Evolutionary conservation across 2,329 filamentous ascomycete genomes (phyloP).

Genomic region (Exophiala sp.): DNA sequence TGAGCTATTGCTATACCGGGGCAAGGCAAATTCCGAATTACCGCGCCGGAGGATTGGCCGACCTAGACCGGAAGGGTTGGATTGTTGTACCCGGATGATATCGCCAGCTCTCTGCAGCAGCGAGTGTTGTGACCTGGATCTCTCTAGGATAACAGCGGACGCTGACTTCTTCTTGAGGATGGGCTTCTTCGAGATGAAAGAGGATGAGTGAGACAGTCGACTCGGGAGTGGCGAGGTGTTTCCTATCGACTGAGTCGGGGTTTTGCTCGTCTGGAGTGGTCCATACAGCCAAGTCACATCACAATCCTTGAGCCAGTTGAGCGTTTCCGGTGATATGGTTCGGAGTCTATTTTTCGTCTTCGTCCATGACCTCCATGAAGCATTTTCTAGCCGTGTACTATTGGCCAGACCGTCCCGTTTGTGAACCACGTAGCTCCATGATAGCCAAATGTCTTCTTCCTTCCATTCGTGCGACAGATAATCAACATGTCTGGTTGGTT

Average conservation of each 20-base stretch:
- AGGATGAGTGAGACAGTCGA: constrained; percentile 56
- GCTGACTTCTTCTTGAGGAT: constrained; percentile 96
- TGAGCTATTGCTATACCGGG: constrained; percentile 44
- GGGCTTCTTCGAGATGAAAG: constrained; percentile 72
- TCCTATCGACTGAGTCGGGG: constrained; percentile 39
- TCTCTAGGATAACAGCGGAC: constrained; percentile 89
- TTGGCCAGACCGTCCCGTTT: constrained; percentile 75
- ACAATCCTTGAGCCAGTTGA: constrained; percentile 97
- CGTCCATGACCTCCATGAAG: constrained; percentile 94
- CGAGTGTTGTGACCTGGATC: constrained; percentile 80
- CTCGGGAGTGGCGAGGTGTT: constrained; percentile 47
- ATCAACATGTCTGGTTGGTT: constrained; percentile 85
- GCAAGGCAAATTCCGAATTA: constrained; percentile 63
- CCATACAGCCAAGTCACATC: constrained; percentile 98
- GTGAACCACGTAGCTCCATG: constrained; percentile 87
- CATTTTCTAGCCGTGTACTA: constrained; percentile 79
- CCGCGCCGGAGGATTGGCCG: constrained; percentile 55
- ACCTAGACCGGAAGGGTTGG: constrained; percentile 45
- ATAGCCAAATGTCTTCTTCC: constrained; percentile 95
- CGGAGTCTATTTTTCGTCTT: constrained; percentile 82
- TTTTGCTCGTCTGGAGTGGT: constrained; percentile 65
- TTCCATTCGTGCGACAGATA: constrained; percentile 90
- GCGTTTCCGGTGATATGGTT: constrained; percentile 81
- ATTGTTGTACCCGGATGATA: constrained; percentile 73
- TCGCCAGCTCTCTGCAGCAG: constrained; percentile 84